Conservation (phyloP, 2,329 filamentous ascomycete species). For the Monilinia aucupariae region DNA sequence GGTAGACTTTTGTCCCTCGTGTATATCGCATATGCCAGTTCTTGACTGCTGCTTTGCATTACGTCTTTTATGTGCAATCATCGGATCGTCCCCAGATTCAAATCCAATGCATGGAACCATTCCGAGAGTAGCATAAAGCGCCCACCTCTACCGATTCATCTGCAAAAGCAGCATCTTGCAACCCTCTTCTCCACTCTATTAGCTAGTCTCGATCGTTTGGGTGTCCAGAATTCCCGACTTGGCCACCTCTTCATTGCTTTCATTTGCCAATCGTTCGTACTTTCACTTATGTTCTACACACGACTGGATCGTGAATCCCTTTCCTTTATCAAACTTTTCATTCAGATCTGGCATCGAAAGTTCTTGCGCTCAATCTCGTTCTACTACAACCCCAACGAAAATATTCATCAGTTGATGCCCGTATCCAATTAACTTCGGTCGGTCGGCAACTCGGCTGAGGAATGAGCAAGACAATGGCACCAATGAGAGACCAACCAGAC, state of each 20-base stretch:
- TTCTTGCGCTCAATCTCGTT: slow-evolving; percentile 1
- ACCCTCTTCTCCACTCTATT: slow-evolving; percentile 17
- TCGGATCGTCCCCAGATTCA: slow-evolving; percentile 9
- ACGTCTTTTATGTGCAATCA: not conserved
- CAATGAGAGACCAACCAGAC: slow-evolving; percentile 26
- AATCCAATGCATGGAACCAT: slow-evolving; percentile 2
- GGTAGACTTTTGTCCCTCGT: not conserved
- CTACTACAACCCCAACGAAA: slow-evolving; percentile 15
- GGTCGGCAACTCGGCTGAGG: slow-evolving; percentile 27
- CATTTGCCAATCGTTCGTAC: slow-evolving; percentile 19
- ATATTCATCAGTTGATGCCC: slow-evolving; percentile 25
- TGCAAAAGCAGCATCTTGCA: slow-evolving; percentile 13
- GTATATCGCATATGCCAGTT: slow-evolving; percentile 1
- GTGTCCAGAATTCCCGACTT: slow-evolving; percentile 21
- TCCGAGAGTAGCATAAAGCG: slow-evolving; percentile 9
- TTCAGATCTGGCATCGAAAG: slow-evolving; percentile 14
- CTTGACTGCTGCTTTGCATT: not conserved
- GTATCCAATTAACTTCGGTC: slow-evolving; percentile 24
- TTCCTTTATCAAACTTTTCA: slow-evolving; percentile 22
- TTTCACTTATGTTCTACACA: slow-evolving; percentile 28
- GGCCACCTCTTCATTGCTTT: slow-evolving; percentile 23
- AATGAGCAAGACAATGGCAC: slow-evolving; percentile 35
- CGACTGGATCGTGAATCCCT: slow-evolving; percentile 34
- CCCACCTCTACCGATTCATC: not conserved
- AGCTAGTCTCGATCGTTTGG: slow-evolving; percentile 14